Conservation (phyloP, 2,329 filamentous ascomycete species). For the Xylaria polymorpha region DNA sequence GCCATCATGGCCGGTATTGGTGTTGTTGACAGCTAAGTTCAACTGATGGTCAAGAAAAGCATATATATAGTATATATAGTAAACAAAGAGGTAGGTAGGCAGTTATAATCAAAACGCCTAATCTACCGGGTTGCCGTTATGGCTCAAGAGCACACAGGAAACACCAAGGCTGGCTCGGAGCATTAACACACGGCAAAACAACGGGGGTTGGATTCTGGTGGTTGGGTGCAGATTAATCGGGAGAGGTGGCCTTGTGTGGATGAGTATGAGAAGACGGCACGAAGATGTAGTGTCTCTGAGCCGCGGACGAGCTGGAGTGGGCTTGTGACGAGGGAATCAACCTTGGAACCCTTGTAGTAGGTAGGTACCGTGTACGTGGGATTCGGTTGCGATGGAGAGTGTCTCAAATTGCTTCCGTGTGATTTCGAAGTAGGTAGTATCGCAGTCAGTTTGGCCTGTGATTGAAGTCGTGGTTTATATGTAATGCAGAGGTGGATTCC, state of each 20-base stretch:
- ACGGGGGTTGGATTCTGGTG: slow-evolving; percentile 1
- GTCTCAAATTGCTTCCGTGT: neutral
- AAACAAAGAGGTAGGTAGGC: neutral
- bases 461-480: neutral
- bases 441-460: no score
- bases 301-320: neutral
- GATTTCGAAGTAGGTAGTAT: neutral
- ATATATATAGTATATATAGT: no score
- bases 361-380: neutral
- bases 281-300: slow-evolving; percentile 3
- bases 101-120: neutral
- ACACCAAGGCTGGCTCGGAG: slow-evolving; percentile 6
- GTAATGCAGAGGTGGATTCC: neutral
- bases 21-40: neutral
- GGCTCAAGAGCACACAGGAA: slow-evolving; percentile 6
- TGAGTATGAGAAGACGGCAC: slow-evolving; percentile 6
- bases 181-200: slow-evolving; percentile 26
- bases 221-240: slow-evolving; percentile 8
- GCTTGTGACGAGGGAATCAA: neutral
- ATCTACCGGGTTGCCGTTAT: neutral
- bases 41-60: neutral
- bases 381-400: neutral
- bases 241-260: slow-evolving; percentile 6
- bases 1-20: slow-evolving; percentile 35
- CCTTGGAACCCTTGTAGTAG: neutral